Conservation (phyloP, 2,329 filamentous ascomycete species). For the Aureobasidium sp. region DNA sequence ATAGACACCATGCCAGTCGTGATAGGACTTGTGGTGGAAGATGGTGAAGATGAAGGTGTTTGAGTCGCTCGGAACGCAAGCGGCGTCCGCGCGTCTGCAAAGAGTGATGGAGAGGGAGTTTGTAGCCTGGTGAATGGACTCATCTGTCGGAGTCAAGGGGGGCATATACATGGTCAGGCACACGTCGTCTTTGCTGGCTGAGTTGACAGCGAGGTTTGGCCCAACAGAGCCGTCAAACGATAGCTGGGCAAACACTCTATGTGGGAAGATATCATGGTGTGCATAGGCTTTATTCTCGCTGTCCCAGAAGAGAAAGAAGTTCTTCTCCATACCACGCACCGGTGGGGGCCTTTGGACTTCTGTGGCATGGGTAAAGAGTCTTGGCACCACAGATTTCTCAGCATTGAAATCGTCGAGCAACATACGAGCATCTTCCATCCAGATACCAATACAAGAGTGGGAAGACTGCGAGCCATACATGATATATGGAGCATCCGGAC, state of each 20-base stretch:
- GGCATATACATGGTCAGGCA: constrained; percentile 44
- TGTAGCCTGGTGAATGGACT: constrained; percentile 51
- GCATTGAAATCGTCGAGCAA: constrained; percentile 33
- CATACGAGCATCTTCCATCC: constrained; percentile 45
- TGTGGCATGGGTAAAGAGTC: constrained; percentile 34
- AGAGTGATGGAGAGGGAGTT: constrained; percentile 50
- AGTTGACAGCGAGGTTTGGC: constrained; percentile 35
- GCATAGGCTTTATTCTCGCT: constrained; percentile 35
- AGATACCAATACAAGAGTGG: constrained; percentile 50
- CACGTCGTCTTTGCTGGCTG: constrained; percentile 30
- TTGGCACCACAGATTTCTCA: constrained; percentile 12
- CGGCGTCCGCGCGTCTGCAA: constrained; percentile 39
- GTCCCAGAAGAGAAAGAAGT: constrained; percentile 57
- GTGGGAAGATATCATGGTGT: constrained; percentile 46
- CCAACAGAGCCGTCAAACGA: constrained; percentile 39
- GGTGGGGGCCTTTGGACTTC: constrained; percentile 46
- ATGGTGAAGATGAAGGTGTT: constrained; percentile 51
- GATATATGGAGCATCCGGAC: constrained; percentile 41
- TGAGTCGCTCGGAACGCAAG: constrained; percentile 32
- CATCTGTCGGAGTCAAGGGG: constrained; percentile 24
- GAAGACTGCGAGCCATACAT: constrained; percentile 49
- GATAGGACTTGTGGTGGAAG: constrained; percentile 47
- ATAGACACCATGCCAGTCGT: constrained; percentile 43
- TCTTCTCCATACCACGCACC: constrained; percentile 46
- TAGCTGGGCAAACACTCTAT: constrained; percentile 42